Base-by-base conservation (phyloP, 225 moss, liverwort and hornwort genomes). In the Climacium dendroides region DNA sequence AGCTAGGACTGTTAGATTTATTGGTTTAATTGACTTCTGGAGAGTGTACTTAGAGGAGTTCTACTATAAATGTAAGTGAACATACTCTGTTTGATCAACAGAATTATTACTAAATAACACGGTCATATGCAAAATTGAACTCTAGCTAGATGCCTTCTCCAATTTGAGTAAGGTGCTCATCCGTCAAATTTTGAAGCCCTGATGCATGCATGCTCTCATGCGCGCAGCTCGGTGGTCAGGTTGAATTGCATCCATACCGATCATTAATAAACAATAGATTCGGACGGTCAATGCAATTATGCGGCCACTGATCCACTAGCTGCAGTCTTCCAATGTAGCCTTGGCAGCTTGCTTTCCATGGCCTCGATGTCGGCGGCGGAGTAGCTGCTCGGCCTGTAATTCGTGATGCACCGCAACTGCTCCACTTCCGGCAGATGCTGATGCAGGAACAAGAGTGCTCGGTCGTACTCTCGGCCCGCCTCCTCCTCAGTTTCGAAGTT, bases 321-420 rank as follows among this genome's bases (percentile, higher is more conserved):
- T 15, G 13, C 13, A 3, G 9, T 9, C 3, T 3, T 3, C 10
- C 3, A 10, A 48, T 9, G 48, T 10, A n/a, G n/a, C n/a, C n/a
- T n/a, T n/a, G n/a, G n/a, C 57, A 57, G 4, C 57, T 59, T 59
- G 26, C 26, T 59, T 59, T 26, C 59, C 59, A 12, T 26, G 6
- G 59, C 12, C 59, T 59, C 12, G 26, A 59, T 59, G 12, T 59
- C 59, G 12, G 5, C 59, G 26, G 59, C 59, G 59, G 59, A 25
- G 59, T 59, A 59, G 59, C 12, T 59, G 26, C 26, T 59, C 26
- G 59, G 59, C 59, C 59, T 59, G 59, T 5, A 59, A 13, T 59
- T 59, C 59, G 59, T 26, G 59, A 3, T 59, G 13, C 3, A 59
- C 26, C 26, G 59, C 59, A 59, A 26, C 25, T 59, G 59, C 59